Percentiles rank a stretch among this genome's conserved stretches.
Conservation (phyloP, 345 rosid genomes). For the Euphorbia lathyris region DNA sequence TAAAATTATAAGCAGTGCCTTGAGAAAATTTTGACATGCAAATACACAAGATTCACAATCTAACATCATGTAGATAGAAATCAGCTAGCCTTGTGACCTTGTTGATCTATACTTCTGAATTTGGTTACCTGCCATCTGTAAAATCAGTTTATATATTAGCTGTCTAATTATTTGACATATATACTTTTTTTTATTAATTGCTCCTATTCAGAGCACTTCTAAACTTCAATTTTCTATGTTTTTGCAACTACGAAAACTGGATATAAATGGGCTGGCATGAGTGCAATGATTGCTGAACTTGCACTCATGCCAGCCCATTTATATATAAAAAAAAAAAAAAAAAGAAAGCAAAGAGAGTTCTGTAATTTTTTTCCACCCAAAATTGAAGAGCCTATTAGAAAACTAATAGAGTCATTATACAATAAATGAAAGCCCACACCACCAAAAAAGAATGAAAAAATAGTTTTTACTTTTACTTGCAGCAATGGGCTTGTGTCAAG, state of each 20-base stretch:
- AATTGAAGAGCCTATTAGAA: not conserved
- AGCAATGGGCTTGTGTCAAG: not conserved
- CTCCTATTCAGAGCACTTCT: too few species aligned
- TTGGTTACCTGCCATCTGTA: not conserved
- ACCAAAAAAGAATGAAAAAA: not conserved
- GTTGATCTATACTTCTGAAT: constrained; percentile 7
- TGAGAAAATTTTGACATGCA: not conserved
- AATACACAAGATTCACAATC: not conserved
- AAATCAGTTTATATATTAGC: not conserved
- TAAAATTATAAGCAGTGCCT: not conserved
- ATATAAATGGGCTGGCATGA: too few species aligned
- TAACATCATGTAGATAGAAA: not conserved
- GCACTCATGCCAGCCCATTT: not conserved
- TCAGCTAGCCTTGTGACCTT: constrained; percentile 15
- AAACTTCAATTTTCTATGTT: too few species aligned
- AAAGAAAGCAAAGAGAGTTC: too few species aligned
- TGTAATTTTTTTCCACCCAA: too few species aligned
- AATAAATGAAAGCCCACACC: not conserved
- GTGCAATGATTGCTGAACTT: not conserved
- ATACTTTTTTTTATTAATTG: too few species aligned
- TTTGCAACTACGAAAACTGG: too few species aligned
- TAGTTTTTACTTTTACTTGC: not conserved
- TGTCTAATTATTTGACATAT: not conserved
- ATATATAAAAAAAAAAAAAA: too few species aligned
- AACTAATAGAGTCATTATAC: not conserved